Conservation (phyloP, 148 eudicot species). For the Chenopodium album region DNA sequence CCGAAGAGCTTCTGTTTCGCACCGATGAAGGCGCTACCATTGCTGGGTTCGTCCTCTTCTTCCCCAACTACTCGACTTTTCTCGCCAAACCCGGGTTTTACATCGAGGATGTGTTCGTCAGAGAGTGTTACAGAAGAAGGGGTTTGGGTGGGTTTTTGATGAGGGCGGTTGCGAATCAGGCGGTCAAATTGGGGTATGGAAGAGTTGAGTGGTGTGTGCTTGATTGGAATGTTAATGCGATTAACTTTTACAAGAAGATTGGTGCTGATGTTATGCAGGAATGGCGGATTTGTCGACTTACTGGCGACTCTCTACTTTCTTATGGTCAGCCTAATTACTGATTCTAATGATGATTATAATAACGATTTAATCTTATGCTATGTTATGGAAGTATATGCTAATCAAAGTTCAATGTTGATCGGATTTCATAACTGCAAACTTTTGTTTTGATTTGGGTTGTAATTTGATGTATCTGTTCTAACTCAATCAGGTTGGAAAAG, state of each 20-base stretch:
- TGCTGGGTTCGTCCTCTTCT: slow-evolving; percentile 69
- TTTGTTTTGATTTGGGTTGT: not conserved
- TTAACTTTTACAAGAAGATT: slow-evolving; percentile 67
- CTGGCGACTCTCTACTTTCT: slow-evolving; percentile 63
- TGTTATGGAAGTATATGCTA: too few species aligned
- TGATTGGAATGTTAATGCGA: slow-evolving; percentile 87
- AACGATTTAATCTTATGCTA: too few species aligned
- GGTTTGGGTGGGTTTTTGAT: slow-evolving; percentile 67
- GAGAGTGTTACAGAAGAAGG: slow-evolving; percentile 69
- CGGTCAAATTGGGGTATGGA: slow-evolving; percentile 65
- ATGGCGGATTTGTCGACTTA: slow-evolving; percentile 70
- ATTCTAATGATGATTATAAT: not conserved
- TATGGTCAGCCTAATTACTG: slow-evolving; percentile 35
- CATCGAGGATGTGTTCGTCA: slow-evolving; percentile 70
- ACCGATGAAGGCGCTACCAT: slow-evolving; percentile 31
- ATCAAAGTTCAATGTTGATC: too few species aligned
- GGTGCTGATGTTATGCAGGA: slow-evolving; percentile 74
- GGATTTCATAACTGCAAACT: too few species aligned
- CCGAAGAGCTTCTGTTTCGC: slow-evolving; percentile 35
- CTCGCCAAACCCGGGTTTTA: slow-evolving; percentile 82
- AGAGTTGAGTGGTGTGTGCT: slow-evolving; percentile 86
- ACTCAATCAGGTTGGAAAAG: not conserved
- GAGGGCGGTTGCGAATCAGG: slow-evolving; percentile 69
- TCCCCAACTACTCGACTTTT: slow-evolving; percentile 73
- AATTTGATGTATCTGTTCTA: not conserved